Evolutionary conservation across 345 rosid genomes (phyloP), one percentile per base, ranked within the genome.

Genomic region (Sisymbrium irio): DNA sequence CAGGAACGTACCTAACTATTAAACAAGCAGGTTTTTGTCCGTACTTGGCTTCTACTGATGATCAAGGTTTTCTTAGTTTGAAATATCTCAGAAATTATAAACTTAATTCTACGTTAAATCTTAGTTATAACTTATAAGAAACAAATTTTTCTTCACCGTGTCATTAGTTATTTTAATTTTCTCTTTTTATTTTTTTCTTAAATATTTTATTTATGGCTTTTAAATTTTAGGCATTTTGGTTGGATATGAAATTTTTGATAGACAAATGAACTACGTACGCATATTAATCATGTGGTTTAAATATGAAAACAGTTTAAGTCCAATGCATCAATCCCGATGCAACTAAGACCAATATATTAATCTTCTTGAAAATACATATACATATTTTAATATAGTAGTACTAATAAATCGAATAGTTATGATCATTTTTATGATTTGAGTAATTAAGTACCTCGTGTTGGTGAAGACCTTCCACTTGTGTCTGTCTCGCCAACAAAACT

Each of bases 401-500:
- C 3, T n/a, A n/a, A 22, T 10, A 51, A 50, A 33, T n/a, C 13
- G 9, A 41, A 41, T 25, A 33, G 1, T 13, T 37, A 18, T 40
- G 10, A 19, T 4, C 4, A 20, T 7, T 66, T 42, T 46, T 9
- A 18, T 55, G 17, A 39, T 46, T 19, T 47, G 37, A 56, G 25
- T 22, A 69, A 62, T 22, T 45, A 67, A 62, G 72, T 75, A 84
- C 90, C 88, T 82, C 62, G 13, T 71, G 82, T 57, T 27, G 70
- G 28, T 68, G 72, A 59, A 67, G 74, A 42, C 63, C 78, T 57
- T 69, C 82, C 62, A 83, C 77, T 47, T 82, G 90, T 45, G 81
- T 82, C 54, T 84, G 87, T 82, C 76, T 86, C 36, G 86, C 87
- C 71, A 83, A 30, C 67, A 82, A 50, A 57, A 95, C 83, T 69